Base-by-base conservation (phyloP, 495 filamentous ascomycete species). In the Apiosordaria backusii region DNA sequence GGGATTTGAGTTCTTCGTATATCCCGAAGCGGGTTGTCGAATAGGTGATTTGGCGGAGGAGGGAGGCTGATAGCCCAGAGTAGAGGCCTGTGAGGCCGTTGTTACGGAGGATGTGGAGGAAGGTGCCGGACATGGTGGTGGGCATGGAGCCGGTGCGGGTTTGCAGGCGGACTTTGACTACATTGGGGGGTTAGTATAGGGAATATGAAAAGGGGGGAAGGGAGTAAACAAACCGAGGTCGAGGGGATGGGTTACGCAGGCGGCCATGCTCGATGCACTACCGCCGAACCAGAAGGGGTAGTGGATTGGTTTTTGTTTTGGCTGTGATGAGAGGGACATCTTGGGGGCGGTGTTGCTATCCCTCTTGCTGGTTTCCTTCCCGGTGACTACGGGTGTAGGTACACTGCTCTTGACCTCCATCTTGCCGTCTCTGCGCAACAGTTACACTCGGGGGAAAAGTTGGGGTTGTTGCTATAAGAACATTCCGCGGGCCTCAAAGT, bases 251-350 rank as follows among this genome's bases (percentile, higher is more conserved):
- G 93, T 97, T 23, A 96, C 87, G 68, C 86, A 87, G 13, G 93
- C 93, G 45, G 93, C 93, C 80, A 96, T 89, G 76, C 90, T 94
- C 68, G 90, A 93, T 21, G 93, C 91, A 72, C 90, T 94, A 23
- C 93, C 93, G 50, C 93, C 93, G 78, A 97, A 96, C 93, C 93
- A 97, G 80, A 97, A 95, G 27, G 90, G 90, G 76, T 92, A 92
- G 67, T 84, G 83, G 52, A 89, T 80, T 6, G 71, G 65, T 67
- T 79, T 73, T 62, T 82, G 82, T 35, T 86, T 80, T 1, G 64
- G 62, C 64, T 77, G 26, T 29, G 63, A 19, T 4, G 57, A 27
- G 54, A 53, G 50, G 3, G 65, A 70, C 69, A 66, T 78, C 74
- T 13, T 6, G 35, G 10, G 10, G 35, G 35, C 16, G 35, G 35